Base-by-base conservation (phyloP, 331 rosid genomes). In the Telfairia occidentalis region DNA sequence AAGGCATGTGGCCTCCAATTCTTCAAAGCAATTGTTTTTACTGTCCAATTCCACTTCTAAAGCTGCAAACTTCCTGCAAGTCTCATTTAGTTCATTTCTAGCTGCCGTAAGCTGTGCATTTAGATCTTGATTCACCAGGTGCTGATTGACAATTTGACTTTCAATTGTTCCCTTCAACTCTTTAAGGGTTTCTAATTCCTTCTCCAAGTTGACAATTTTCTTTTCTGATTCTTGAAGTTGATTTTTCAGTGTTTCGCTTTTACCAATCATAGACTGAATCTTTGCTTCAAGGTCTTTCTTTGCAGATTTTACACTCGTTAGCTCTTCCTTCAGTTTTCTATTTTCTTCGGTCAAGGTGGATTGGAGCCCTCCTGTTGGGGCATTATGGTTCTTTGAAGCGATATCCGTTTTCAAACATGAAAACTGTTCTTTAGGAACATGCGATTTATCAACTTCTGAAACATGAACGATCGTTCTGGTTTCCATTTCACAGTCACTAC, bases 401-500 rank as follows among this genome's bases (percentile, higher is more conserved):
- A 82, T 38, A 78, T 54, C 73, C 70, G 70, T 53, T 60, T 85
- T 75, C 76, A 80, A 73, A 65, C 77, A 75, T 18, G 77, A 30
- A 71, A 79, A 46, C 50, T 84, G 82, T 54, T 82, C 86, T 59
- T 59, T 74, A 3, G 73, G 77, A 80, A 67, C 81, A 63, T 50
- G 84, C 46, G 83, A 75, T 73, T 82, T 81, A 50, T 82, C 86
- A 23, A 78, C 38, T 54, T 80, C 92, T 13, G 82, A 24, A 50
- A 71, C 78, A 80, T 74, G 84, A 82, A 83, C 77, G 12, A 65
- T 50, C 74, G 75, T 75, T 75, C 87, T 91, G 76, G 58, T 82
- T 74, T 93, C 97, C 52, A 82, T 80, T 81, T 90, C 98, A 24
- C 83, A 82, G 80, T 92, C 98, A 78, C 96, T 90, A 16, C 81